phyloP scores from a whole-genome alignment of 1,284 basidiomycete species.

The Phellinidium pouzarii region DNA sequence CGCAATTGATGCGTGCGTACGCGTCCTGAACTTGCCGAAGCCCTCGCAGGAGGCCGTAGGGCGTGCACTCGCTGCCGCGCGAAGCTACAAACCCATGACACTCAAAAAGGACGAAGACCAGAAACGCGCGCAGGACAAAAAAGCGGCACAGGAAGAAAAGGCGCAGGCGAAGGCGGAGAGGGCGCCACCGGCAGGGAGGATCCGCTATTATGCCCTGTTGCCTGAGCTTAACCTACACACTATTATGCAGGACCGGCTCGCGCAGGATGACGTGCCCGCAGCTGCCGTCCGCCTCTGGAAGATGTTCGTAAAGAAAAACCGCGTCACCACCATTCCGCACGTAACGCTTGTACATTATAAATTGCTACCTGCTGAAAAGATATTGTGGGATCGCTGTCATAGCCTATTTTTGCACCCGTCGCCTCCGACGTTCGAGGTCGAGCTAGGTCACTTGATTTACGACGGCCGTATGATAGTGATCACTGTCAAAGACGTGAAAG shows the following conservation, averaged over 20 bases:
- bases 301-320: constrained; percentile 36
- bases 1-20: constrained; percentile 54
- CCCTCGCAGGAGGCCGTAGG: constrained; percentile 54
- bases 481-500: constrained; percentile 50
- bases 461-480: constrained; percentile 78
- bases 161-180: too few species aligned
- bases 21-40: constrained; percentile 40
- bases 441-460: constrained; percentile 66
- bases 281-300: constrained; percentile 43
- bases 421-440: constrained; percentile 55
- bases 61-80: constrained; percentile 50
- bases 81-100: constrained; percentile 39
- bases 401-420: constrained; percentile 36
- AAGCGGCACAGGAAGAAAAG: constrained; percentile 27
- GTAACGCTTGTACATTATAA: constrained; percentile 82
- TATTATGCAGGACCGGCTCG: constrained; percentile 37
- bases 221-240: constrained; percentile 61
- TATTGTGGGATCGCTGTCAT: constrained; percentile 64
- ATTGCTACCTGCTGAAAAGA: constrained; percentile 39
- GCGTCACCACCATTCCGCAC: constrained; percentile 68
- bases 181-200: constrained; percentile 21
- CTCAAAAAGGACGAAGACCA: too few species aligned
- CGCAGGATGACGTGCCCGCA: constrained; percentile 25
- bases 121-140: constrained; percentile 29
- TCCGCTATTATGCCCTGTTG: constrained; percentile 70